A percentile compares a stretch with the other conserved stretches of the same genome.
These are phyloP conservation scores for Russula emetica DNA, from an alignment of 768 basidiomycete genomes.

Conservation along the genomic window DNA sequence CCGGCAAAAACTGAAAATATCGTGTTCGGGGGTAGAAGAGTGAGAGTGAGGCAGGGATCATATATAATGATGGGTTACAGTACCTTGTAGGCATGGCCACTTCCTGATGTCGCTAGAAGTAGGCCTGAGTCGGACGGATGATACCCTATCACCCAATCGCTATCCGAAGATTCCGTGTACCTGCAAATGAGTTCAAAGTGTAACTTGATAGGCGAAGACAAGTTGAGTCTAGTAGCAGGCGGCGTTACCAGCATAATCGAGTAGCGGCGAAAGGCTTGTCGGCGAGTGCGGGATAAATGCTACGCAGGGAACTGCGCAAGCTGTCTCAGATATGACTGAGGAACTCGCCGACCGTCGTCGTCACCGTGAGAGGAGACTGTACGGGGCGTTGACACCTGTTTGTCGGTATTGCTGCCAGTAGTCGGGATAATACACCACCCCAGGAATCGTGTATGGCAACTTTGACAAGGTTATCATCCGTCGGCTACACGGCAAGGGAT, in stretches of 20 bases:
- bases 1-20: constrained; percentile 70
- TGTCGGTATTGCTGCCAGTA: constrained; percentile 31
- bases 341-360: constrained; percentile 58
- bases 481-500: constrained; percentile 47
- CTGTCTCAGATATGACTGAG: constrained; percentile 47
- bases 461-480: constrained; percentile 66
- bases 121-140: constrained; percentile 57
- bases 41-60: not conserved
- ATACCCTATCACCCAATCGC: constrained; percentile 84
- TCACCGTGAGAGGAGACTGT: constrained; percentile 57
- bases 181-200: constrained; percentile 38
- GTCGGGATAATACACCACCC: constrained; percentile 49
- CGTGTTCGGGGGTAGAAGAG: not conserved
- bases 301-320: constrained; percentile 49
- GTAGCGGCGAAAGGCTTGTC: constrained; percentile 67
- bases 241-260: constrained; percentile 78
- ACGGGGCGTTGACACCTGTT: constrained; percentile 66
- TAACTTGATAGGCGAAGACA: not conserved
- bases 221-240: not conserved
- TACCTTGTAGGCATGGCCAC: constrained; percentile 84
- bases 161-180: constrained; percentile 87
- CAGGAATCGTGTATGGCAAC: constrained; percentile 70
- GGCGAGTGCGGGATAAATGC: constrained; percentile 74
- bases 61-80: constrained; percentile 25
- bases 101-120: constrained; percentile 81